Evolutionary conservation across 2,329 filamentous ascomycete genomes (phyloP).

Genomic region (Aspergillus versicolor): DNA sequence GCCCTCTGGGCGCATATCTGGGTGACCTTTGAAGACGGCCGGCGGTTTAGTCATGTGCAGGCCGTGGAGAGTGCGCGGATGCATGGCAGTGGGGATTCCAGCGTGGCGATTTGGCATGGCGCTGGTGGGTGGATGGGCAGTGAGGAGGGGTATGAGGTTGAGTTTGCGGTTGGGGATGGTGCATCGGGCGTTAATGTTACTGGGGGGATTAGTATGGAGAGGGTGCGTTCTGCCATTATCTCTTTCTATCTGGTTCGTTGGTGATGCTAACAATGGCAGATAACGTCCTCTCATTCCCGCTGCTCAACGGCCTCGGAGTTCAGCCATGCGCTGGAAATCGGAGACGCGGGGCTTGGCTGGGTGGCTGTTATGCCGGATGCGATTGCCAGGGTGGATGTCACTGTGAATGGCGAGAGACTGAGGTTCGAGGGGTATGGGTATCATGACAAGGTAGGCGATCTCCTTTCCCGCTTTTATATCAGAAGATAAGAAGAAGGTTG

Average conservation of each 20-base stretch:
- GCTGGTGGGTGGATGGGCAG: background rate
- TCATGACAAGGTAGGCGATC: conserved; percentile 45
- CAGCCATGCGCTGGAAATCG: background rate
- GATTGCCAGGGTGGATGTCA: conserved; percentile 29
- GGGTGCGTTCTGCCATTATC: background rate
- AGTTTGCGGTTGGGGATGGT: conserved; percentile 2
- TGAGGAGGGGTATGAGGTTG: conserved; percentile 8
- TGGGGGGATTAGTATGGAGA: conserved; percentile 12
- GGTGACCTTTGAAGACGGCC: conserved; percentile 27
- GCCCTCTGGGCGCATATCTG: conserved; percentile 27
- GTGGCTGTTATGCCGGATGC: conserved; percentile 39
- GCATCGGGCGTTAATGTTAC: background rate
- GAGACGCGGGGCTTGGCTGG: conserved; percentile 33
- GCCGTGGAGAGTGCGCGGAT: background rate
- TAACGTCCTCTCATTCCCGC: conserved; percentile 1
- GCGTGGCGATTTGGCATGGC: background rate
- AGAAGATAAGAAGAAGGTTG: background rate
- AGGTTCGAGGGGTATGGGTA: conserved; percentile 43
- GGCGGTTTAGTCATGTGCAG: background rate
- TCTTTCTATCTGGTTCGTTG: background rate
- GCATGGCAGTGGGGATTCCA: background rate
- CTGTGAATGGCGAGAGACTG: conserved; percentile 29
- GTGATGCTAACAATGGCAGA: background rate
- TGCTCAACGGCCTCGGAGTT: conserved; percentile 1
- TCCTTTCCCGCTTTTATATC: background rate